Evolutionary conservation across 371 early-diverging fungal genomes (phyloP).

Genomic region (Mucor circinelloides): DNA sequence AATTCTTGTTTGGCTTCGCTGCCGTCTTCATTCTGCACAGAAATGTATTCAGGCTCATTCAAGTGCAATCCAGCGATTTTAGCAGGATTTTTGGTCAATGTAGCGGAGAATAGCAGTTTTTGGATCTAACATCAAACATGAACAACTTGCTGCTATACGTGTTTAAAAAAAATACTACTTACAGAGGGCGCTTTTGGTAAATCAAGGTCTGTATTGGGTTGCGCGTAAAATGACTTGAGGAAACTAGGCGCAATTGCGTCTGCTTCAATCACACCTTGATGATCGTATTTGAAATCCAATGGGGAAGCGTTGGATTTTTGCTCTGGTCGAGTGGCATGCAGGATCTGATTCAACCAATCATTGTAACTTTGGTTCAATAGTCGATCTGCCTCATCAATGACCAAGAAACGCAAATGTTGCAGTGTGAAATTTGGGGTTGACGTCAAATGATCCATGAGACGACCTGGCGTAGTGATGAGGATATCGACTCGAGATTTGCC

Average conservation of each 20-base stretch:
- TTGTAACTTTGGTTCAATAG: conserved; percentile 88
- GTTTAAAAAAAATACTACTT: conserved; percentile 9
- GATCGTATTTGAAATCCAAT: conserved; percentile 30
- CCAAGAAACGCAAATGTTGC: conserved; percentile 86
- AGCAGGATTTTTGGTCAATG: conserved; percentile 90
- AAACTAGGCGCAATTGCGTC: conserved; percentile 64
- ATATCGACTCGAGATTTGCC: conserved; percentile 85
- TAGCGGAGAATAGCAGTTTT: conserved; percentile 94
- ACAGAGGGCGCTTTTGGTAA: conserved; percentile 56
- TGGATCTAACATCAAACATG: conserved; percentile 48
- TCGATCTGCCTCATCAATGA: conserved; percentile 97
- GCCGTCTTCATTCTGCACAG: conserved; percentile 54
- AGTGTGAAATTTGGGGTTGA: conserved; percentile 88
- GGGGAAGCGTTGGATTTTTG: neutral
- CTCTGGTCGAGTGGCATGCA: conserved; percentile 71
- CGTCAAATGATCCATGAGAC: conserved; percentile 88
- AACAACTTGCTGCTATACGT: neutral
- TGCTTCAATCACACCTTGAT: conserved; percentile 45
- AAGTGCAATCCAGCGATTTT: conserved; percentile 87
- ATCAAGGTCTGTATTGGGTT: conserved; percentile 58
- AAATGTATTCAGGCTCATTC: conserved; percentile 74
- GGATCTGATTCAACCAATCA: conserved; percentile 90
- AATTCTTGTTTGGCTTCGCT: conserved; percentile 49
- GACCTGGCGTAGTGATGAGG: conserved; percentile 94
- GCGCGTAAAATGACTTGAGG: conserved; percentile 39